A percentile compares a stretch with the other conserved stretches of the same genome.
These are phyloP conservation scores for Sorghum bicolor DNA, from an alignment of 176 grass and related monocot genomes.

Conservation along the genomic window DNA sequence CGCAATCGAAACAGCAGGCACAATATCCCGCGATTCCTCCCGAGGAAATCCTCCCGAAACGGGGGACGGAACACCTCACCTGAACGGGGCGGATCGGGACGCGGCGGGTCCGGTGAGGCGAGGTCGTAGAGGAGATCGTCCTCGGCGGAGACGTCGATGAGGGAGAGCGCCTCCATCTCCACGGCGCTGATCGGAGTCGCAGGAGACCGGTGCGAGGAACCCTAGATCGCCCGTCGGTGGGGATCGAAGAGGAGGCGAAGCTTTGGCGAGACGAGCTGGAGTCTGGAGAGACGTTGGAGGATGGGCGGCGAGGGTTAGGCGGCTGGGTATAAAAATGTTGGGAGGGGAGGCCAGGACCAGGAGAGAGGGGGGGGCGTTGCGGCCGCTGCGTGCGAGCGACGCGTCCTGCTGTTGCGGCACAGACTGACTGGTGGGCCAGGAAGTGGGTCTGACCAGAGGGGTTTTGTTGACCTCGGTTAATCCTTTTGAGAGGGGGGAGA, in stretches of 20 bases:
- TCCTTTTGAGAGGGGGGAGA: background rate
- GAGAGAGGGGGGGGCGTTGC: background rate
- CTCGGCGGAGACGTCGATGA: constrained; percentile 66
- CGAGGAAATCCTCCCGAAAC: background rate
- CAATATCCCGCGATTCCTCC: background rate
- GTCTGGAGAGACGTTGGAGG: constrained; percentile 42
- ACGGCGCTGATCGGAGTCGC: no score
- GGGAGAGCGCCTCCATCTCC: constrained; percentile 59
- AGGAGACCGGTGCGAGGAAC: background rate
- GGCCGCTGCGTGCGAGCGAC: background rate
- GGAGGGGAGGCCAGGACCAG: background rate
- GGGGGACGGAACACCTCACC: background rate
- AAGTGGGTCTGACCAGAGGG: background rate
- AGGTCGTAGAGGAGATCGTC: constrained; percentile 63
- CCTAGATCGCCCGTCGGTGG: constrained; percentile 39
- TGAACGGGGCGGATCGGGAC: constrained; percentile 25
- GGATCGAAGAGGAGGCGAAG: background rate
- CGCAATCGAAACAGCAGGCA: background rate
- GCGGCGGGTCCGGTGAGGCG: constrained; percentile 20
- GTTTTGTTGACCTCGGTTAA: background rate
- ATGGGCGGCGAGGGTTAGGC: background rate
- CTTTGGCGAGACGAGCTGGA: constrained; percentile 1
- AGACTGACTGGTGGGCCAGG: background rate
- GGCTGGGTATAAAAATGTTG: background rate
- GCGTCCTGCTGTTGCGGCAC: background rate